These are phyloP conservation scores for Pyrus betulifolia DNA, from an alignment of 306 rosid genomes.

Conservation along the genomic window DNA sequence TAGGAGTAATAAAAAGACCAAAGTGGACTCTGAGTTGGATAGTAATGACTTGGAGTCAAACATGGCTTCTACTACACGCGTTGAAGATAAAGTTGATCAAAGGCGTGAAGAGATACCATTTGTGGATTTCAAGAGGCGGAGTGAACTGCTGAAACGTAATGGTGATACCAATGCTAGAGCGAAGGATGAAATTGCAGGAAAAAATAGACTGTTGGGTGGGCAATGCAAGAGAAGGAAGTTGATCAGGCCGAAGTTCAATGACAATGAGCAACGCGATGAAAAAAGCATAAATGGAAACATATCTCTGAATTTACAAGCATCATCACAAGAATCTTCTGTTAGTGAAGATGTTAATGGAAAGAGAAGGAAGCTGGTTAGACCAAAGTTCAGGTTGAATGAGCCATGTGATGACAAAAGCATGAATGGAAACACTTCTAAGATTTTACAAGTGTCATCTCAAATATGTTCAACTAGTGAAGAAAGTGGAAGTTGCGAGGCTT, in stretches of 20 bases:
- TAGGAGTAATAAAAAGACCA: conserved; percentile 11
- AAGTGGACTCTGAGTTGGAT: conserved; percentile 8
- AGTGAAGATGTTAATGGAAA: conserved; percentile 12
- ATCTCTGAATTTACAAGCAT: conserved; percentile 12
- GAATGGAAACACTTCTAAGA: conserved; percentile 3
- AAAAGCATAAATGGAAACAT: neutral
- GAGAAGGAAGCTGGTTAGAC: conserved; percentile 54
- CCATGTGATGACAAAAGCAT: conserved; percentile 13
- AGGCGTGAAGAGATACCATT: neutral
- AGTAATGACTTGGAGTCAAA: conserved; percentile 11
- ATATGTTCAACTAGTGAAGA: conserved; percentile 15
- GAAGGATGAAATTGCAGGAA: conserved; percentile 12
- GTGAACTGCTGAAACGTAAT: conserved; percentile 26
- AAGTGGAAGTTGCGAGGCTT: conserved; percentile 17
- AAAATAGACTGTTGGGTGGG: conserved; percentile 12
- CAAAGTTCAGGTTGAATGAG: conserved; percentile 29
- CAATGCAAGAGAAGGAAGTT: conserved; percentile 48
- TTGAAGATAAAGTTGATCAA: conserved; percentile 4
- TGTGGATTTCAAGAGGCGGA: conserved; percentile 60
- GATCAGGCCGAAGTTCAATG: conserved; percentile 50
- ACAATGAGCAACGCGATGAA: conserved; percentile 16
- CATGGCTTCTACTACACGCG: conserved; percentile 12
- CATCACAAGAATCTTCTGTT: conserved; percentile 15
- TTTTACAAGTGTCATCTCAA: conserved; percentile 5
- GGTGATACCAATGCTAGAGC: conserved; percentile 12